phyloP scores from a whole-genome alignment of 1,284 basidiomycete species.

The Cutaneotrichosporon sp. region DNA sequence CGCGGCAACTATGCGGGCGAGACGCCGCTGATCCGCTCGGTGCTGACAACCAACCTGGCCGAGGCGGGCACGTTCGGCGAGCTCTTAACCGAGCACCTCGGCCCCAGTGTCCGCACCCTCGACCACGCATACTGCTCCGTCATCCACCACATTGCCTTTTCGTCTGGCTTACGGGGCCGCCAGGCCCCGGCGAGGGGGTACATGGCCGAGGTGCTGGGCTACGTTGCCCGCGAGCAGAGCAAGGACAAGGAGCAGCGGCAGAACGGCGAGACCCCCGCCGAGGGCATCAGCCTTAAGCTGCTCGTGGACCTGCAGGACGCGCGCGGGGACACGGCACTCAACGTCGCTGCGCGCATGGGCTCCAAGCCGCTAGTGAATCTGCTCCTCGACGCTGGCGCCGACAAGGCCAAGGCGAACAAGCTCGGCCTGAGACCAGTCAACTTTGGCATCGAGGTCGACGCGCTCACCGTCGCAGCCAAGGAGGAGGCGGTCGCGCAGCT shows the following conservation, averaged over 20 bases:
- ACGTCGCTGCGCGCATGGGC: constrained; percentile 91
- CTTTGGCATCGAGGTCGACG: constrained; percentile 85
- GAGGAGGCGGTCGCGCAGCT: constrained; percentile 74
- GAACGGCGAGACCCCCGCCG: constrained; percentile 7
- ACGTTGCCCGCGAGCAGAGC: constrained; percentile 59
- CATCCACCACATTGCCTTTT: constrained; percentile 89
- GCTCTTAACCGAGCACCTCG: constrained; percentile 60
- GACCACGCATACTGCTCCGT: constrained; percentile 88
- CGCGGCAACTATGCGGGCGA: constrained; percentile 93
- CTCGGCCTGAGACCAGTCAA: constrained; percentile 89
- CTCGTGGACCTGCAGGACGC: constrained; percentile 92
- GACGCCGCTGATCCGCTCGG: constrained; percentile 89
- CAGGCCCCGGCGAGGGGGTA: constrained; percentile 85
- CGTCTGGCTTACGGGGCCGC: constrained; percentile 88
- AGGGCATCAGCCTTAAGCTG: constrained; percentile 60
- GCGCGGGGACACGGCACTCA: constrained; percentile 94
- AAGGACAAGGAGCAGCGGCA: constrained; percentile 20
- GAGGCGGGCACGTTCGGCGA: constrained; percentile 73
- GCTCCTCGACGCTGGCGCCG: constrained; percentile 89
- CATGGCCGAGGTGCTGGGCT: constrained; percentile 85
- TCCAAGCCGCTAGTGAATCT: constrained; percentile 85
- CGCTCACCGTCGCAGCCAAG: constrained; percentile 61
- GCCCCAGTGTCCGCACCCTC: constrained; percentile 76
- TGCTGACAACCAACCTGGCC: constrained; percentile 83
- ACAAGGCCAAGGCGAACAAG: constrained; percentile 88